Conservation (phyloP, 73 alveolate species). For the Uronychia setigera region DNA sequence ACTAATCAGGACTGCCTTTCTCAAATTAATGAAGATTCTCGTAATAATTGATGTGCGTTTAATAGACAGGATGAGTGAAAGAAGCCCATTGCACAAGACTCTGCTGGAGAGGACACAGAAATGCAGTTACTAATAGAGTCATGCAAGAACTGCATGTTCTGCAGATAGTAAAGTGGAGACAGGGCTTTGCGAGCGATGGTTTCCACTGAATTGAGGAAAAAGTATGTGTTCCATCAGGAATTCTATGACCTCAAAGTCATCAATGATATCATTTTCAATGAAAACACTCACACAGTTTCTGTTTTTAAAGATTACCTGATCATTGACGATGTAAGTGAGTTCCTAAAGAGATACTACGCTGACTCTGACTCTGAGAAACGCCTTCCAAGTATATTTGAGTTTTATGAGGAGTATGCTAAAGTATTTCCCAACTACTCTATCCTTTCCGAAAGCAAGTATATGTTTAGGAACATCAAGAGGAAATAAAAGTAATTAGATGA, state of each 20-base stretch:
- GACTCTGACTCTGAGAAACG: slow-evolving; percentile 51
- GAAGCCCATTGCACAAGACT: too few species aligned
- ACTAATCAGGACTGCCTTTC: too few species aligned
- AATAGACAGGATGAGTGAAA: too few species aligned
- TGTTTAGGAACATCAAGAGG: slow-evolving; percentile 76
- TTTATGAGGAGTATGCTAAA: slow-evolving; percentile 77
- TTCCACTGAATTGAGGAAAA: slow-evolving; percentile 8
- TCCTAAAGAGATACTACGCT: slow-evolving; percentile 1
- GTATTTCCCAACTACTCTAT: slow-evolving; percentile 79
- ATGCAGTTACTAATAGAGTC: background rate
- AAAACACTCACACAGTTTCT: background rate
- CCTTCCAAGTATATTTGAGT: slow-evolving; percentile 62
- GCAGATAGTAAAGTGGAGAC: background rate
- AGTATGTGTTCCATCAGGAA: slow-evolving; percentile 43
- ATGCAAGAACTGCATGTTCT: background rate
- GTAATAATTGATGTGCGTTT: too few species aligned
- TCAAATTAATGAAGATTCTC: too few species aligned
- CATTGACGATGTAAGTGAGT: slow-evolving; percentile 4
- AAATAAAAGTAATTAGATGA: slow-evolving; percentile 74
- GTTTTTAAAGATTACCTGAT: slow-evolving; percentile 1
- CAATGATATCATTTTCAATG: slow-evolving; percentile 6
- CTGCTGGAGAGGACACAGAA: background rate
- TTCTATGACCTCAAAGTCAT: slow-evolving; percentile 18
- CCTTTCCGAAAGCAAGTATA: slow-evolving; percentile 56
- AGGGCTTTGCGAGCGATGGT: background rate